Conservation (phyloP, 1,139 yeast genomes). For the Nadsonia commutata region DNA sequence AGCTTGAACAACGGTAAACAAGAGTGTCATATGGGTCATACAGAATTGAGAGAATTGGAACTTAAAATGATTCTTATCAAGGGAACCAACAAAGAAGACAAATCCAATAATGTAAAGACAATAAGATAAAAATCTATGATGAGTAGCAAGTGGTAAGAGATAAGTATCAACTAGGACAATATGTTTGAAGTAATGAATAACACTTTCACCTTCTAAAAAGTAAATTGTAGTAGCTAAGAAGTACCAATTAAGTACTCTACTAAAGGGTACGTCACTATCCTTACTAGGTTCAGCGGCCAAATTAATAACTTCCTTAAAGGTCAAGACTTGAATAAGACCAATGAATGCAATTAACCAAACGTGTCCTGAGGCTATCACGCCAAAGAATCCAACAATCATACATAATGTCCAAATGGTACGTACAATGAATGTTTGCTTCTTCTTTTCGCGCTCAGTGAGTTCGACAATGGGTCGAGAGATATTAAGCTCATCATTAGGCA, state of each 20-base stretch:
- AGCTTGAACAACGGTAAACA: conserved; percentile 85
- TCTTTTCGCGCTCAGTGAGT: conserved; percentile 31
- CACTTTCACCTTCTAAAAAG: conserved; percentile 75
- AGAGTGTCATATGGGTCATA: conserved; percentile 83
- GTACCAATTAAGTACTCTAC: conserved; percentile 80
- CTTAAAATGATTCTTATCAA: conserved; percentile 76
- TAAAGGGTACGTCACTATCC: conserved; percentile 70
- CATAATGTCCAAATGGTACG: conserved; percentile 93
- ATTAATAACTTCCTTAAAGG: conserved; percentile 82
- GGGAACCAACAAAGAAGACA: conserved; percentile 75
- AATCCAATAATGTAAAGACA: conserved; percentile 78
- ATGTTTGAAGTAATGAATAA: conserved; percentile 47
- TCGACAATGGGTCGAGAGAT: no score
- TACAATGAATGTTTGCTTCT: conserved; percentile 69
- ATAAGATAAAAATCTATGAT: conserved; percentile 77
- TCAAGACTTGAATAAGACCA: conserved; percentile 58
- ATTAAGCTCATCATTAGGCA: no score
- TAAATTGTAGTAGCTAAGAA: conserved; percentile 58
- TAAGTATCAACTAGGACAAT: conserved; percentile 26
- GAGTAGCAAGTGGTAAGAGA: conserved; percentile 34
- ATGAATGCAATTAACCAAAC: conserved; percentile 62
- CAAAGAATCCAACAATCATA: conserved; percentile 67
- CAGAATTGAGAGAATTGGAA: conserved; percentile 93
- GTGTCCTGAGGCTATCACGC: conserved; percentile 75
- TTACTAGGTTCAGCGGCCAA: conserved; percentile 72